Percentiles rank a stretch among this genome's conserved stretches.
These are phyloP conservation scores for Trichoderma orchidacearum DNA, from an alignment of 495 filamentous ascomycete genomes.

Conservation along the genomic window DNA sequence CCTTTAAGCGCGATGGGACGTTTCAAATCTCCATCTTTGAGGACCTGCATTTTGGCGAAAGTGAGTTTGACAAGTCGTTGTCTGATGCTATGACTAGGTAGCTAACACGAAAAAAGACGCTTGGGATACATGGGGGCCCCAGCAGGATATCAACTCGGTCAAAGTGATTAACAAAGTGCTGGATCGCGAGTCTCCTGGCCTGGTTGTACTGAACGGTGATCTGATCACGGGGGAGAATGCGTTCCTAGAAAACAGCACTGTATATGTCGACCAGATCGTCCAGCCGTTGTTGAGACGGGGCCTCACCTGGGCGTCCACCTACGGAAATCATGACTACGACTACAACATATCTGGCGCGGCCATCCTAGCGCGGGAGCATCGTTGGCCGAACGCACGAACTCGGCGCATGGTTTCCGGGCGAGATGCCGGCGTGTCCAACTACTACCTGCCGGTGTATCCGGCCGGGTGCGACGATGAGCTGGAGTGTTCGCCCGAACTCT, in stretches of 20 bases:
- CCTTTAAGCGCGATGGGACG: slow-evolving; percentile 20
- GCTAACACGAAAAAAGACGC: slow-evolving; percentile 17
- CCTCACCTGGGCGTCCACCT: slow-evolving; percentile 52
- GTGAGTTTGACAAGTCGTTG: slow-evolving; percentile 16
- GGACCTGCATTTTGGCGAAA: slow-evolving; percentile 59
- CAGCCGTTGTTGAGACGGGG: slow-evolving; percentile 34
- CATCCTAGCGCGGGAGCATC: slow-evolving; percentile 41
- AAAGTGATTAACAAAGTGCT: slow-evolving; percentile 48
- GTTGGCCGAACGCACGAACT: slow-evolving; percentile 41
- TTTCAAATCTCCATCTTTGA: slow-evolving; percentile 47
- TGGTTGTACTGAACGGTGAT: slow-evolving; percentile 64
- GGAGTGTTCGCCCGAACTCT: slow-evolving; percentile 15
- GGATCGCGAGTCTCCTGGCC: slow-evolving; percentile 36
- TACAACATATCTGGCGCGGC: slow-evolving; percentile 41
- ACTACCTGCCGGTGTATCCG: slow-evolving; percentile 40
- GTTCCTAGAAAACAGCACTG: slow-evolving; percentile 38
- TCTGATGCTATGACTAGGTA: background rate
- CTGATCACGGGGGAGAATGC: slow-evolving; percentile 59
- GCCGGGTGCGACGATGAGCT: slow-evolving; percentile 7
- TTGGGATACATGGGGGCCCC: slow-evolving; percentile 41
- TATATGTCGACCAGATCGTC: slow-evolving; percentile 50
- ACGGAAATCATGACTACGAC: slow-evolving; percentile 62
- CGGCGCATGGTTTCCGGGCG: slow-evolving; percentile 23
- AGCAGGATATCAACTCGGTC: slow-evolving; percentile 45
- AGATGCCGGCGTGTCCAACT: slow-evolving; percentile 52